Base-by-base conservation (phyloP, 371 early-diverging fungal genomes). In the Zancudomyces culisetae region DNA sequence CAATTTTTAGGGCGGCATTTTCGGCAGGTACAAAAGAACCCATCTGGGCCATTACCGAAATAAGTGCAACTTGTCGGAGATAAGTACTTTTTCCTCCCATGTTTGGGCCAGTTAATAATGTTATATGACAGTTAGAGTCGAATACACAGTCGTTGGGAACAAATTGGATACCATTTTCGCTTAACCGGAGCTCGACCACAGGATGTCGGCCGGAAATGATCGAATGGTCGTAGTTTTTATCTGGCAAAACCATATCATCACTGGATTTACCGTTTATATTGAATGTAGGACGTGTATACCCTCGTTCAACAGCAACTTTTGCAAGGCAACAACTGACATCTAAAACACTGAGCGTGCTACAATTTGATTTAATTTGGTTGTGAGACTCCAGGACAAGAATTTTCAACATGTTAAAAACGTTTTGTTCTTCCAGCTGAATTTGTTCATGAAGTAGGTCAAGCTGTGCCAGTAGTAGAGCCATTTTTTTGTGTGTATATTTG, bases 51-150 rank as follows among this genome's bases (percentile, higher is more conserved):
- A 99, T 78, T 42, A 99, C 91, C 27, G 96, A 87, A 1, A 90
- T 90, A 19, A 97, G 75, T 62, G 98, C 96, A 0, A 95, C 82
- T 73, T 94, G 93, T 43, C 98, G 79, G 48, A 98, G 75, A 45
- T 95, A 77, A 0, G 98, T 99, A 1, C 91, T 91, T 70, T 98
- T 99, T 49, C 89, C 89, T 57, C 89, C 87, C 84, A 86, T 86
- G 62, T 88, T 99, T 18, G 99, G 97, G 1, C 99, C 99, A 0
- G 99, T 98, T 43, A 99, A 61, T 2, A 99, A 73, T 18, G 94
- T 77, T 58, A 97, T 74, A 63, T 49, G 40, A 19, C 73, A 59
- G 2, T 74, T 58, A 2, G 60, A 55, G 8, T 69, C 72, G 8
- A 93, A 63, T 12, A 58, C 10, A 43, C 80, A 79, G 57, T 85